Percentiles rank a stretch among this genome's conserved stretches.
phyloP scores from a whole-genome alignment of 2,329 filamentous ascomycete species.

The Phaeosphaeria sp. region DNA sequence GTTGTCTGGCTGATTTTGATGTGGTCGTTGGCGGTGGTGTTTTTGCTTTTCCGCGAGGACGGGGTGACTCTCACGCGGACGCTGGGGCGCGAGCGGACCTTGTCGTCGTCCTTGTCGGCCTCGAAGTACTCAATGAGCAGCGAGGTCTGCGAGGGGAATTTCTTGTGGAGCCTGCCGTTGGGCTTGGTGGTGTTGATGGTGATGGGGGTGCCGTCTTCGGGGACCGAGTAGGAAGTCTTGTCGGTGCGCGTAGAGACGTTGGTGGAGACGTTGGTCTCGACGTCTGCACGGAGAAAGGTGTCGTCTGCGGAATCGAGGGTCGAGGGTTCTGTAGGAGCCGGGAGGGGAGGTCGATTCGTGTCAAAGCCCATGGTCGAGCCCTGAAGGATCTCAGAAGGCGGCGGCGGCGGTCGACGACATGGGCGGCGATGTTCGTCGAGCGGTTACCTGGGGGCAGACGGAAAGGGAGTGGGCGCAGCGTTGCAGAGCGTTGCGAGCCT shows the following conservation, averaged over 20 bases:
- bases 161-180: conserved; percentile 64
- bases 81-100: conserved; percentile 75
- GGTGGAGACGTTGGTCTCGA: conserved; percentile 73
- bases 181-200: conserved; percentile 80
- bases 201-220: conserved; percentile 87
- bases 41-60: conserved; percentile 57
- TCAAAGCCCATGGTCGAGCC: conserved; percentile 53
- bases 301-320: conserved; percentile 65
- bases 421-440: conserved; percentile 27
- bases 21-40: conserved; percentile 70
- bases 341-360: conserved; percentile 67
- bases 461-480: conserved; percentile 2
- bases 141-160: conserved; percentile 78
- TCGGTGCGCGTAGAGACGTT: conserved; percentile 73
- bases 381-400: conserved; percentile 37
- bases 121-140: conserved; percentile 96
- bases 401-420: conserved; percentile 37
- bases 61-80: conserved; percentile 83
- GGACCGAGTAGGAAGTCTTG: conserved; percentile 77
- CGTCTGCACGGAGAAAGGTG: conserved; percentile 55
- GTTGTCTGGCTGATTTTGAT: conserved; percentile 86
- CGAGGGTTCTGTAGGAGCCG: conserved; percentile 79
- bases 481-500: conserved; percentile 26
- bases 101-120: conserved; percentile 70
- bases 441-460: conserved; percentile 9